A percentile compares a stretch with the other conserved stretches of the same genome.
These are phyloP conservation scores for Lachnellula cervina DNA, from an alignment of 2,329 filamentous ascomycete genomes.

Conservation along the genomic window DNA sequence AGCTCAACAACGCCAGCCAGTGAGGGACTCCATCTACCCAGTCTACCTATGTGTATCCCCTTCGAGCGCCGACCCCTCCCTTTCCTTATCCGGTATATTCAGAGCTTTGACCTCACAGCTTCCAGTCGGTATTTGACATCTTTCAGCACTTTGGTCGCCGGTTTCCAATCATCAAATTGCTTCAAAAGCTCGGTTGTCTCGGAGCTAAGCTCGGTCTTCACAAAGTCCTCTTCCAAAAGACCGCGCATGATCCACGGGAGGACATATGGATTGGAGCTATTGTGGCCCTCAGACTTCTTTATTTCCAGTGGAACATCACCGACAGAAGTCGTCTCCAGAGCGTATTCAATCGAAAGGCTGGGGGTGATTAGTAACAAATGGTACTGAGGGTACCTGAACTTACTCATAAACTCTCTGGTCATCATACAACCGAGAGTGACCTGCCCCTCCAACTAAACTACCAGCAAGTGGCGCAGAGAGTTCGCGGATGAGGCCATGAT, in stretches of 20 bases:
- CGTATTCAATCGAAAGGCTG: conserved; percentile 65
- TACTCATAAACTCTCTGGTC: conserved; percentile 79
- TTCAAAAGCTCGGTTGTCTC: conserved; percentile 77
- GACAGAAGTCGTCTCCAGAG: conserved; percentile 64
- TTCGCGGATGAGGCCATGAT: conserved; percentile 90
- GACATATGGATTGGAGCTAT: conserved; percentile 73
- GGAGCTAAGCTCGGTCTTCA: conserved; percentile 70
- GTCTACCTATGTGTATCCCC: not conserved
- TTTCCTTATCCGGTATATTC: conserved; percentile 5
- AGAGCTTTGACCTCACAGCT: conserved; percentile 79
- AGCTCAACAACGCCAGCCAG: not conserved
- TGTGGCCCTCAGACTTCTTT: conserved; percentile 45
- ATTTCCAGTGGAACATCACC: conserved; percentile 45
- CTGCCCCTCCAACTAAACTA: conserved; percentile 85
- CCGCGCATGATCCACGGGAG: conserved; percentile 95
- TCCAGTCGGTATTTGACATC: conserved; percentile 95
- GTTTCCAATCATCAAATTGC: conserved; percentile 93
- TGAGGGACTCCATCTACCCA: not conserved
- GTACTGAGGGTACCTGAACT: conserved; percentile 26
- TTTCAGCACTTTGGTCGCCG: conserved; percentile 81
- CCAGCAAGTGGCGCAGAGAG: conserved; percentile 84
- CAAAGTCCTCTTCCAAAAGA: conserved; percentile 83
- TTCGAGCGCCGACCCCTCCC: not conserved
- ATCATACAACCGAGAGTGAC: conserved; percentile 89
- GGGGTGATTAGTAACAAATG: not conserved